Evolutionary conservation across 768 basidiomycete species (phyloP).

Genomic region (Mycena latifolia): DNA sequence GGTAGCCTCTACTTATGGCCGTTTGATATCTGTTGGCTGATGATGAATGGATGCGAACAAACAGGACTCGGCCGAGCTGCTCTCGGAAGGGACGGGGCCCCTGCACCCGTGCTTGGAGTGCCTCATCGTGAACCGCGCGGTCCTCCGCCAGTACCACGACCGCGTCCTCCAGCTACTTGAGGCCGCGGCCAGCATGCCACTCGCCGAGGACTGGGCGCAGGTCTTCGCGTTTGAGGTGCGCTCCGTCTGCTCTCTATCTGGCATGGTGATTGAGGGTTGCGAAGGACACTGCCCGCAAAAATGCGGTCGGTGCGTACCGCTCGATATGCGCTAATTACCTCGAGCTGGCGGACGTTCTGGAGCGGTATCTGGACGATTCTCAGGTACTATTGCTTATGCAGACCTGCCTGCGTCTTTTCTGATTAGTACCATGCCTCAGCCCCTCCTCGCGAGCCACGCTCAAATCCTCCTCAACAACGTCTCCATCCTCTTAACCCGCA

Average conservation of each 20-base stretch:
- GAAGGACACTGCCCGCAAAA: slow-evolving; percentile 38
- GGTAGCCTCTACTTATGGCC: slow-evolving; percentile 25
- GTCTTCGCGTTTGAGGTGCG: slow-evolving; percentile 40
- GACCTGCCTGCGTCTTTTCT: background rate
- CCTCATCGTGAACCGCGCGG: slow-evolving; percentile 35
- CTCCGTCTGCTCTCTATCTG: background rate
- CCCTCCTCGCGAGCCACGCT: slow-evolving; percentile 39
- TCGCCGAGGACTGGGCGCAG: slow-evolving; percentile 34
- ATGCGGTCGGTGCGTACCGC: slow-evolving; percentile 50
- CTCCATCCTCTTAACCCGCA: slow-evolving; percentile 48
- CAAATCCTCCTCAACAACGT: slow-evolving; percentile 45
- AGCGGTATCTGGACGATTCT: slow-evolving; percentile 31
- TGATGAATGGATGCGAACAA: slow-evolving; percentile 29
- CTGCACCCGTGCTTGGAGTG: slow-evolving; percentile 40
- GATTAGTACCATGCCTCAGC: slow-evolving; percentile 17
- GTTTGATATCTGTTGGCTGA: slow-evolving; percentile 9
- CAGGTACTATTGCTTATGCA: slow-evolving; percentile 35
- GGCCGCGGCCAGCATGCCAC: slow-evolving; percentile 15
- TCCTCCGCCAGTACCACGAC: slow-evolving; percentile 41
- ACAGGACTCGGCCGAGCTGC: slow-evolving; percentile 48
- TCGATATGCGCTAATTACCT: slow-evolving; percentile 51
- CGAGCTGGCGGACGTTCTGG: slow-evolving; percentile 43
- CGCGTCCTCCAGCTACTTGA: slow-evolving; percentile 34
- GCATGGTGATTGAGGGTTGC: background rate
- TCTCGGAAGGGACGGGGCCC: slow-evolving; percentile 38